phyloP scores from a whole-genome alignment of 495 filamentous ascomycete species.

The Hypoxylon lenormandii region DNA sequence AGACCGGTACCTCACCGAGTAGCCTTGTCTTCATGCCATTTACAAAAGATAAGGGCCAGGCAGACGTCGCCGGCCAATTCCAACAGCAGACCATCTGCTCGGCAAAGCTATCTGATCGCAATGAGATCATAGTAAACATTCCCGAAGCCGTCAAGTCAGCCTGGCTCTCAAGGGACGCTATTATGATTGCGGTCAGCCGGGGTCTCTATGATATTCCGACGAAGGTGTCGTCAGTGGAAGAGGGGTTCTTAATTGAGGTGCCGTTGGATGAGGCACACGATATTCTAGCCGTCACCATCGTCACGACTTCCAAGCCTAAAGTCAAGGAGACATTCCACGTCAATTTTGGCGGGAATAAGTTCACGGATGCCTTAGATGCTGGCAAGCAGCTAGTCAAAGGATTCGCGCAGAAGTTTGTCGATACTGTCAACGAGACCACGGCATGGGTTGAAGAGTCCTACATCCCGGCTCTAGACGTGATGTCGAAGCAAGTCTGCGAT shows the following conservation, averaged over 20 bases:
- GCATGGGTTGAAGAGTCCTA: slow-evolving; percentile 52
- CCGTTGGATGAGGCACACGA: slow-evolving; percentile 56
- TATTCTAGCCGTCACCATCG: slow-evolving; percentile 58
- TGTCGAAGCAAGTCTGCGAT: slow-evolving; percentile 50
- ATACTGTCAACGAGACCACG: slow-evolving; percentile 52
- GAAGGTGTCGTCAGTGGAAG: slow-evolving; percentile 57
- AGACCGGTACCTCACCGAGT: slow-evolving; percentile 35
- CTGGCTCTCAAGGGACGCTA: slow-evolving; percentile 58
- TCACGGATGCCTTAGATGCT: slow-evolving; percentile 54
- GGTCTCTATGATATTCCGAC: slow-evolving; percentile 55
- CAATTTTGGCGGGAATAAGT: slow-evolving; percentile 56
- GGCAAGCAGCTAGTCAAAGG: slow-evolving; percentile 56
- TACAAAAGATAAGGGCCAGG: slow-evolving; percentile 51
- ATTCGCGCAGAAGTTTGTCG: slow-evolving; percentile 52
- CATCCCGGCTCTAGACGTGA: slow-evolving; percentile 48
- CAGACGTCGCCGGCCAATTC: slow-evolving; percentile 32
- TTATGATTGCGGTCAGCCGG: slow-evolving; percentile 59
- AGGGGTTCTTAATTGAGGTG: slow-evolving; percentile 61
- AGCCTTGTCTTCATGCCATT: slow-evolving; percentile 51
- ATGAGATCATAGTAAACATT: slow-evolving; percentile 57
- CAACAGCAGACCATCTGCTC: slow-evolving; percentile 53
- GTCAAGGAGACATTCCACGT: slow-evolving; percentile 61
- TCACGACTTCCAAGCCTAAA: slow-evolving; percentile 58
- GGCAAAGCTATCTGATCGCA: slow-evolving; percentile 51
- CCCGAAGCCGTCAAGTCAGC: slow-evolving; percentile 53